Evolutionary conservation across 306 rosid species (phyloP).

Genomic region (Herpetospermum pedunculosum): DNA sequence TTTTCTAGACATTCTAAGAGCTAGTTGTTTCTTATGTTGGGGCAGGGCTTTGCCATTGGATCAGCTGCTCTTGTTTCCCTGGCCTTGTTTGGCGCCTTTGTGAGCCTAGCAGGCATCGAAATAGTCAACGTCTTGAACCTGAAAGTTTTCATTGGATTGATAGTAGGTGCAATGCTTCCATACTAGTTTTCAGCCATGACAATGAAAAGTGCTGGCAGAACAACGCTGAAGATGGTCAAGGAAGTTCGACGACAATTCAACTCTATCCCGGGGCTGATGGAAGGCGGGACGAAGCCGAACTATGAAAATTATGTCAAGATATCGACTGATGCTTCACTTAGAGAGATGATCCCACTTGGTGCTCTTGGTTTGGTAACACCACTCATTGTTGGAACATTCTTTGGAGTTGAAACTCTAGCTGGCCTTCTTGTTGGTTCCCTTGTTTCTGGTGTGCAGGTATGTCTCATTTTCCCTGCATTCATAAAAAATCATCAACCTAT

Average conservation of each 20-base stretch:
- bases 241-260: constrained; percentile 57
- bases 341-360: constrained; percentile 61
- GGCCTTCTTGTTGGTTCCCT: constrained; percentile 61
- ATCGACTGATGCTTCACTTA: constrained; percentile 53
- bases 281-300: constrained; percentile 51
- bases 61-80: constrained; percentile 63
- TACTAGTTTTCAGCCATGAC: constrained; percentile 68
- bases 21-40: not conserved
- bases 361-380: constrained; percentile 58
- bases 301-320: constrained; percentile 56
- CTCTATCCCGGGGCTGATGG: constrained; percentile 36
- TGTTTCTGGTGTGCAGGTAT: constrained; percentile 65
- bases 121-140: constrained; percentile 43
- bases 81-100: constrained; percentile 56
- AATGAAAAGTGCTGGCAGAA: constrained; percentile 58
- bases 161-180: constrained; percentile 62
- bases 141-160: constrained; percentile 49
- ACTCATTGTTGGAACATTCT: constrained; percentile 48
- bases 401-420: constrained; percentile 57
- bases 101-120: constrained; percentile 44
- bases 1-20: not conserved
- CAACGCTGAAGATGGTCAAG: constrained; percentile 63
- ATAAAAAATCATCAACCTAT: not conserved
- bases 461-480: not conserved
- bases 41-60: constrained; percentile 52